Base-by-base conservation (phyloP, 345 rosid species). In the Lumnitzera littorea region DNA sequence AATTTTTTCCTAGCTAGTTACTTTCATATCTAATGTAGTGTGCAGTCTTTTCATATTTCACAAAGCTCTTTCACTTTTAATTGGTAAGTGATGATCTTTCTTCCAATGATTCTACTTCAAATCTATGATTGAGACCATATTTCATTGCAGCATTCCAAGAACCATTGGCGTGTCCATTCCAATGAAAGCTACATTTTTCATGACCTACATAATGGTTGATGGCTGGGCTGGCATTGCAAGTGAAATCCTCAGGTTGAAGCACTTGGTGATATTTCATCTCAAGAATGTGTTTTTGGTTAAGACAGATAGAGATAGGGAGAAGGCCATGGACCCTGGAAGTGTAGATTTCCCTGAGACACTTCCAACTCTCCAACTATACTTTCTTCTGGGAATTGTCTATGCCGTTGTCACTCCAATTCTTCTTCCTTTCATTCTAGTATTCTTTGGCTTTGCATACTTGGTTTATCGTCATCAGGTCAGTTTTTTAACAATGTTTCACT, bases 211-310 rank as follows among this genome's bases (percentile, higher is more conserved):
- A 71, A 92, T 92, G 98, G 84, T 92, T 62, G 99, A 94, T 71
- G 99, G 99, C 24, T 88, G 99, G 97, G 99, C 99, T 61, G 99
- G 99, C 46, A 84, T 90, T 14, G 99, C 99, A 1, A 67, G 84
- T 17, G 99, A 94, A 82, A 94, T 94, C 73, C 92, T 94, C 55
- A 82, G 97, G 56, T 41, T 94, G 71, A 94, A 88, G 80, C 82
- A 89, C 0, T 60, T 90, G 51, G 85, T 90, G 48, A 79, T 94
- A 50, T 94, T 79, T 68, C 99, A 94, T 76, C 85, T 94, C 53
- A 94, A 90, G 87, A 94, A 86, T 73, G 70, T 79, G 86, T 94
- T 94, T 77, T 46, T 94, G 55, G 99, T 94, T 68, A 94, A 87
- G 83, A 94, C 99, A 0, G 84, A 88, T 27, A 65, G 83, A 48